A percentile compares a stretch with the other conserved stretches of the same genome.
Conservation (phyloP, 352 stramenopile species). For the Globisporangium parvum region DNA sequence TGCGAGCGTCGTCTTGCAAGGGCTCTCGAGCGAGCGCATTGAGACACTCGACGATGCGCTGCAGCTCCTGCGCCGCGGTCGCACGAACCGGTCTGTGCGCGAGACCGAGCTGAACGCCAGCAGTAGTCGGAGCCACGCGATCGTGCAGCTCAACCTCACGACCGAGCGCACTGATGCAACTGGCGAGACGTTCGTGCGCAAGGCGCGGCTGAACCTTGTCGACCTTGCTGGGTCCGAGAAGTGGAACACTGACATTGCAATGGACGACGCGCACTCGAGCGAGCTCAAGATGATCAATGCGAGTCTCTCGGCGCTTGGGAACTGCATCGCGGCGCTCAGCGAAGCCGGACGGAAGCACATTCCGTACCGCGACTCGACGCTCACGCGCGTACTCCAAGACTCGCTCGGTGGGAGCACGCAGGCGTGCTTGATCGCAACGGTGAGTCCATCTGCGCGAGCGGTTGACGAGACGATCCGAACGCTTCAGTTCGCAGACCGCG, state of each 20-base stretch:
- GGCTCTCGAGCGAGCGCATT: conserved; percentile 46
- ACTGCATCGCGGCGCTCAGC: conserved; percentile 87
- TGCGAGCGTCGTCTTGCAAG: conserved; percentile 53
- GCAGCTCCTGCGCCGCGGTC: conserved; percentile 40
- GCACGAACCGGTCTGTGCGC: conserved; percentile 57
- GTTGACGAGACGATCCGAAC: conserved; percentile 73
- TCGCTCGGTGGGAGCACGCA: conserved; percentile 74
- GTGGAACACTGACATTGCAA: conserved; percentile 74
- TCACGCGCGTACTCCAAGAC: conserved; percentile 85
- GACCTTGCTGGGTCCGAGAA: conserved; percentile 78
- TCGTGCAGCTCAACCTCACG: conserved; percentile 85
- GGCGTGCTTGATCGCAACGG: conserved; percentile 63
- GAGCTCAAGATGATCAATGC: conserved; percentile 91
- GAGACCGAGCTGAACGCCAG: conserved; percentile 85
- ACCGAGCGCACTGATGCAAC: conserved; percentile 23
- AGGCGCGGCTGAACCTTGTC: conserved; percentile 67
- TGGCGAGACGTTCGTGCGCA: conserved; percentile 33
- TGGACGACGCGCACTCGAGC: conserved; percentile 61
- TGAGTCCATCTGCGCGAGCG: conserved; percentile 35
- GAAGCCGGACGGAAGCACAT: conserved; percentile 84
- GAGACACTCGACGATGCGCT: conserved; percentile 39
- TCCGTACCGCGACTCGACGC: conserved; percentile 85
- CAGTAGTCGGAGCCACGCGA: conserved; percentile 88
- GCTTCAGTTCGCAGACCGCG: conserved; percentile 72
- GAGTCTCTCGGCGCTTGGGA: conserved; percentile 85